Conservation (phyloP, 768 basidiomycete genomes). For the Calvatia gigantea region DNA sequence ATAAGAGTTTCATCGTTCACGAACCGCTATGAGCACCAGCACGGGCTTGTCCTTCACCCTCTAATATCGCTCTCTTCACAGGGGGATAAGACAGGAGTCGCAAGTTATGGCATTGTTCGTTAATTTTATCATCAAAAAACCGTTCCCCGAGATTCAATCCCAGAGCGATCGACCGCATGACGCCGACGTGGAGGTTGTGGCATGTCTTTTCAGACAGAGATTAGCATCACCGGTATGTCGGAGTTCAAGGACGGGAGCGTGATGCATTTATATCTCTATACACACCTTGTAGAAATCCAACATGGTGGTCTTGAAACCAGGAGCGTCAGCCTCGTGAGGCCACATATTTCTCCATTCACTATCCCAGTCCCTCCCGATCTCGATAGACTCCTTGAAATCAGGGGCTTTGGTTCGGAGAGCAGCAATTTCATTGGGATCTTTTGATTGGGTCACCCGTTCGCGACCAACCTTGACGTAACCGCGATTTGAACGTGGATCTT, state of each 20-base stretch:
- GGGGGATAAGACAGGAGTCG: constrained; percentile 80
- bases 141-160: constrained; percentile 69
- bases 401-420: constrained; percentile 70
- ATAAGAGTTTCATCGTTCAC: constrained; percentile 12
- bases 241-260: background rate
- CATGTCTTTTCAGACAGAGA: constrained; percentile 48
- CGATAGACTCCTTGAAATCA: constrained; percentile 84
- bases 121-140: constrained; percentile 73
- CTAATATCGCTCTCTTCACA: constrained; percentile 55
- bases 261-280: background rate
- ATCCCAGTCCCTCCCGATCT: constrained; percentile 86
- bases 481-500: constrained; percentile 80
- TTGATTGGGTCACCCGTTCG: constrained; percentile 76
- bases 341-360: constrained; percentile 75
- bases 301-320: constrained; percentile 71
- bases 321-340: constrained; percentile 61
- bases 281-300: constrained; percentile 69
- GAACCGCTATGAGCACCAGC: constrained; percentile 80
- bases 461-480: constrained; percentile 81
- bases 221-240: constrained; percentile 3
- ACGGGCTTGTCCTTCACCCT: constrained; percentile 66
- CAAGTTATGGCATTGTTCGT: constrained; percentile 79
- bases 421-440: constrained; percentile 70
- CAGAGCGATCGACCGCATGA: constrained; percentile 86
- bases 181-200: constrained; percentile 66